Conservation (phyloP, 2,329 filamentous ascomycete genomes). For the Paecilomyces variotii region DNA sequence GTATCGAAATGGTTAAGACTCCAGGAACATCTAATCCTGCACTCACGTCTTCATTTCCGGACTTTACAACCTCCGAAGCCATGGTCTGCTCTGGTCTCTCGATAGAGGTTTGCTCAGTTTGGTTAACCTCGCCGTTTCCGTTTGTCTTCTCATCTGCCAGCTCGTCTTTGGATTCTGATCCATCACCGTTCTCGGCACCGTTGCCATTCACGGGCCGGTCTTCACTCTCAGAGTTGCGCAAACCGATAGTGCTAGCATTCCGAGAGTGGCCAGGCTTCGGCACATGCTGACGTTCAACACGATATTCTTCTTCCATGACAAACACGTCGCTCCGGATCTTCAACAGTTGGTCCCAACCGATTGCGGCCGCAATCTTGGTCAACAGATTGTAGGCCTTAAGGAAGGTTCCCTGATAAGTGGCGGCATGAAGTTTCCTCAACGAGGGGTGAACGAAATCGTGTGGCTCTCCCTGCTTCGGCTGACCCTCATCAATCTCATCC, state of each 20-base stretch:
- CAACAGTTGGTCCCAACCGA: conserved; percentile 93
- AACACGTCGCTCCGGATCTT: conserved; percentile 96
- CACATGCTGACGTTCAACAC: conserved; percentile 55
- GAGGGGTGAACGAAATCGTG: conserved; percentile 82
- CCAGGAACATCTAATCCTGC: no score
- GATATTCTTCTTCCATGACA: conserved; percentile 98
- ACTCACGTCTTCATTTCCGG: conserved; percentile 62
- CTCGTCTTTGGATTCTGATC: conserved; percentile 20
- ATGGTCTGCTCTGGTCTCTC: conserved; percentile 76
- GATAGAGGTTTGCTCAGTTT: conserved; percentile 39
- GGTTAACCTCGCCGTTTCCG: conserved; percentile 18
- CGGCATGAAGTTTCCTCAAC: conserved; percentile 74
- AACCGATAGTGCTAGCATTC: conserved; percentile 70
- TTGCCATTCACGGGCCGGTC: conserved; percentile 30
- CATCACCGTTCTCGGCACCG: conserved; percentile 17
- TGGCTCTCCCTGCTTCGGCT: conserved; percentile 61
- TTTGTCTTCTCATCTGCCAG: conserved; percentile 21
- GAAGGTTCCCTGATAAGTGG: conserved; percentile 90
- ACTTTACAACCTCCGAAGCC: conserved; percentile 67
- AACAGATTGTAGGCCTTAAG: conserved; percentile 88
- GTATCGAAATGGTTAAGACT: background rate
- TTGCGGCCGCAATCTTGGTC: conserved; percentile 91
- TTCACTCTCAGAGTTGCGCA: conserved; percentile 58
- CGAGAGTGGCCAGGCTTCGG: conserved; percentile 38
- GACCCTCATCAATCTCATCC: conserved; percentile 92